These are phyloP conservation scores for Hypoxylon trugodes DNA, from an alignment of 495 filamentous ascomycete species.

Conservation along the genomic window DNA sequence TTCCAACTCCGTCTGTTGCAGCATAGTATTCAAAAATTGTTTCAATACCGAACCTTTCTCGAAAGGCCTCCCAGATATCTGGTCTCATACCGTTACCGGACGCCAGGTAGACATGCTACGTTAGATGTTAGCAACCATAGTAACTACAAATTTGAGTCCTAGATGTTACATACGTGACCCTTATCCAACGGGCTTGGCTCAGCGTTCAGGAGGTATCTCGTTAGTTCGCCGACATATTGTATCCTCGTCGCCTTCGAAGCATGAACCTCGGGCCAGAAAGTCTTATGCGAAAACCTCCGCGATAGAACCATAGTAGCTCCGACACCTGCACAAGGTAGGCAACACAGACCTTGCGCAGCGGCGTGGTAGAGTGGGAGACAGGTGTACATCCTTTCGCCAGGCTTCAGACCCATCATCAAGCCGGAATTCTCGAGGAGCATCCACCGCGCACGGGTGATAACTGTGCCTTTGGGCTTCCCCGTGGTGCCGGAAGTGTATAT, in stretches of 20 bases:
- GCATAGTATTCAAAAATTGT: constrained; percentile 71
- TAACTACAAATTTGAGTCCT: no score
- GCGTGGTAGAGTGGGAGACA: constrained; percentile 86
- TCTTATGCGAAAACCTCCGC: constrained; percentile 71
- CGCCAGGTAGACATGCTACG: constrained; percentile 68
- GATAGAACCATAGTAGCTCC: constrained; percentile 72
- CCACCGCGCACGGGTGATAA: constrained; percentile 38
- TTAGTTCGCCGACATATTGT: constrained; percentile 83
- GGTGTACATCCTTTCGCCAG: constrained; percentile 69
- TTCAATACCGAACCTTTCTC: constrained; percentile 66
- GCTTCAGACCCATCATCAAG: constrained; percentile 16
- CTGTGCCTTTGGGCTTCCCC: constrained; percentile 60
- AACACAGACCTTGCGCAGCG: constrained; percentile 65
- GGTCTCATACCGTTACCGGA: constrained; percentile 81
- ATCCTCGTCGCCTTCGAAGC: constrained; percentile 73
- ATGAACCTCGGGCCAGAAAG: constrained; percentile 78
- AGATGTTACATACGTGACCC: no score
- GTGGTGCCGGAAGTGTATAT: constrained; percentile 57
- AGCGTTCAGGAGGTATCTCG: constrained; percentile 75
- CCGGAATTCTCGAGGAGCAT: constrained; percentile 26
- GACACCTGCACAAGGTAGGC: constrained; percentile 58
- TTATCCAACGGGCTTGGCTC: constrained; percentile 69
- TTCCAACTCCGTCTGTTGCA: constrained; percentile 65
- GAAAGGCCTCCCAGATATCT: constrained; percentile 76
- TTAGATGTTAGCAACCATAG: no score